Evolutionary conservation across 2,329 filamentous ascomycete species (phyloP).

Genomic region (Trichothecium sympodiale): DNA sequence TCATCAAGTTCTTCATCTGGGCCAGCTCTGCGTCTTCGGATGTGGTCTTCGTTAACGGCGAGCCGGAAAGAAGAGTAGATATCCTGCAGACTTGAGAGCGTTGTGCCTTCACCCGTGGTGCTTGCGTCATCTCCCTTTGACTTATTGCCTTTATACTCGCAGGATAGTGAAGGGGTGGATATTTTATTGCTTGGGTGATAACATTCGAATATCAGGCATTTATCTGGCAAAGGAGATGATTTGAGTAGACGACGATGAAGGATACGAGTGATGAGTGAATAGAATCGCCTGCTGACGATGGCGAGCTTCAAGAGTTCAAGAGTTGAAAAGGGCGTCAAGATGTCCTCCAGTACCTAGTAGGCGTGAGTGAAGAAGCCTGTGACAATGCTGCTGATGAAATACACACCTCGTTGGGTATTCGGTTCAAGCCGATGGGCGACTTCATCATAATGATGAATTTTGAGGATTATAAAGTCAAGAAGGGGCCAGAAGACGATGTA

Average conservation of each 20-base stretch:
- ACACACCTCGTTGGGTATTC: too few species aligned
- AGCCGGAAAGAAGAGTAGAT: slow-evolving; percentile 66
- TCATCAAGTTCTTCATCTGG: slow-evolving; percentile 17
- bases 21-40: slow-evolving; percentile 13
- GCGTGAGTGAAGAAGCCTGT: background rate
- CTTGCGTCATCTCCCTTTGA: slow-evolving; percentile 6
- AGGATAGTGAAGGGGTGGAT: slow-evolving; percentile 55
- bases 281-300: slow-evolving; percentile 49
- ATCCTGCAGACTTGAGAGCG: slow-evolving; percentile 30
- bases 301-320: slow-evolving; percentile 44
- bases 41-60: slow-evolving; percentile 41
- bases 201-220: slow-evolving; percentile 66
- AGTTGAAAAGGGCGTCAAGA: slow-evolving; percentile 36
- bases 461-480: too few species aligned
- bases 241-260: slow-evolving; percentile 51
- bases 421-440: too few species aligned
- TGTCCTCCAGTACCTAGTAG: slow-evolving; percentile 36
- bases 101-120: slow-evolving; percentile 4
- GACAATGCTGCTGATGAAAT: slow-evolving; percentile 1
- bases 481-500: too few species aligned
- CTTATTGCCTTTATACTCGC: slow-evolving; percentile 52
- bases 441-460: too few species aligned
- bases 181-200: slow-evolving; percentile 62
- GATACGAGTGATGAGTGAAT: slow-evolving; percentile 50
- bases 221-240: slow-evolving; percentile 13